Evolutionary conservation across 345 rosid genomes (phyloP), one percentile per base, ranked within the genome.

Genomic region (Isatis tinctoria): DNA sequence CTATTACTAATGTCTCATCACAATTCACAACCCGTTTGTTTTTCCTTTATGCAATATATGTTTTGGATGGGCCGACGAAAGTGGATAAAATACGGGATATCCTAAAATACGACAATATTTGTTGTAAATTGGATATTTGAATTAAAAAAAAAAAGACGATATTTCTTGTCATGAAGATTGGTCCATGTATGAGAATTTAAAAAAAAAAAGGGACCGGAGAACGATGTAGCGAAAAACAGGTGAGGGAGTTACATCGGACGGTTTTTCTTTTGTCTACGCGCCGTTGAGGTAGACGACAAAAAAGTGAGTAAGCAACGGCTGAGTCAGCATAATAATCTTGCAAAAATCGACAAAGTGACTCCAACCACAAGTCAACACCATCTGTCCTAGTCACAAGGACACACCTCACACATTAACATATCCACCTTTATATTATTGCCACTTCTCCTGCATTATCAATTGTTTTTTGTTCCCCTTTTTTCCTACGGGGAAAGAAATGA

Each of bases 301-400:
- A 22, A 10, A 6, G 28, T 16, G 2, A 64, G 6, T 41, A 14
- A 54, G 44, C n/a, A 63, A 53, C 5, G 37, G 78, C 41, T 74
- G 78, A 74, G 78, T 74, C 67, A 66, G 78, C 78, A 49, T 17
- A 36, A 33, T 44, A 28, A 45, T 57, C 13, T 65, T 35, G 12
- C 24, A 74, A 74, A 66, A 74, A 58, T 57, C 53, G 60, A 74
- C 78, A 58, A 47, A 66, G 78, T 57, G 53, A 58, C 17, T 59
- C 33, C 54, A 67, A 30, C 78, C 73, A 67, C 78, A 59, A 74
- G 73, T 67, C 73, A 59, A 67, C 78, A 67, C 73, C 60, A 66
- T 74, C 14, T 74, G 73, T 66, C 67, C 36, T 58, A 52, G 12
- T 47, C 73, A 39, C 30, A 65, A 43, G 22, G 28, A 56, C 58